phyloP scores from a whole-genome alignment of 148 eudicot genomes.

The Arbutus unedo region DNA sequence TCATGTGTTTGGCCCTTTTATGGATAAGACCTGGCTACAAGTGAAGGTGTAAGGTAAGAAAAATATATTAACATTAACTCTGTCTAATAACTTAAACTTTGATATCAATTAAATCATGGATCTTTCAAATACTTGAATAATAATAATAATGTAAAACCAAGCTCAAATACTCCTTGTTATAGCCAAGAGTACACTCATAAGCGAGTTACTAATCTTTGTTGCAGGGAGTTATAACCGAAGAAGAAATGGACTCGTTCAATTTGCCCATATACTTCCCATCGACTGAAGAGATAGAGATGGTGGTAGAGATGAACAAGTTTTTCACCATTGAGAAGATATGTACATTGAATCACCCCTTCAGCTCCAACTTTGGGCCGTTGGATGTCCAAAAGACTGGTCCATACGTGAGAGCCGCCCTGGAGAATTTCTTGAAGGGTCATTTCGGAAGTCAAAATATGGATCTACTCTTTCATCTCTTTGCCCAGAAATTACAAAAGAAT shows the following conservation, averaged over 20 bases:
- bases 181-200: no score
- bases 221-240: not conserved
- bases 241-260: not conserved
- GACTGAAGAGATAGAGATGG: not conserved
- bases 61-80: no score
- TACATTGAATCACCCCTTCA: not conserved
- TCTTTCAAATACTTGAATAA: no score
- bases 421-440: not conserved
- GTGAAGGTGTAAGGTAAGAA: no score
- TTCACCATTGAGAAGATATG: not conserved
- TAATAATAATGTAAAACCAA: no score
- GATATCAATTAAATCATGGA: no score
- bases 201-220: not conserved
- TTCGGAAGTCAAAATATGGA: slow-evolving; percentile 7
- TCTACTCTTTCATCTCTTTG: not conserved
- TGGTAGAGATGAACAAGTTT: not conserved
- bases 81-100: no score
- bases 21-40: no score
- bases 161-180: no score
- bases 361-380: not conserved
- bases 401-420: not conserved
- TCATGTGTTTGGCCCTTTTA: no score
- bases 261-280: not conserved
- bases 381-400: no score
- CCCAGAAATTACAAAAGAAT: not conserved